phyloP scores from a whole-genome alignment of 2,329 filamentous ascomycete genomes.

The Scleromitrula shiraiana region DNA sequence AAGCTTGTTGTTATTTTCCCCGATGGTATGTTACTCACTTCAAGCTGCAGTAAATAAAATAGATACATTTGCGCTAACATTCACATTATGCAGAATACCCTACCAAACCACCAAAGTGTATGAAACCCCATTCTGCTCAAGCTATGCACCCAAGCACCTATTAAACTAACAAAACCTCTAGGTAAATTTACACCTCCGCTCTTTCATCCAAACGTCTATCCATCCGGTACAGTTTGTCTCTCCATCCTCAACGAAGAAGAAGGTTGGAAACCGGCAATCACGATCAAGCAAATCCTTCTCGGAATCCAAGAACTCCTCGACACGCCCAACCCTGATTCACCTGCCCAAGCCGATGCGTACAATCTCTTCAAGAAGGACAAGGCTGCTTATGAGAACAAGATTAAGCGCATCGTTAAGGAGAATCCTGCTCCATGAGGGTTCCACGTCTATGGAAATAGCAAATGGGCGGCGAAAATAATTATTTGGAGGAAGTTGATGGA shows the following conservation, averaged over 20 bases:
- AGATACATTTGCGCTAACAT: conserved; percentile 17
- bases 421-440: conserved; percentile 63
- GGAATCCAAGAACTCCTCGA: conserved; percentile 94
- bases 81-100: conserved; percentile 72
- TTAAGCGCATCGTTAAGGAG: conserved; percentile 79
- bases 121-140: conserved; percentile 30
- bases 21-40: conserved; percentile 58
- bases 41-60: neutral
- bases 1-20: conserved; percentile 91
- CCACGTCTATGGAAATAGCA: neutral
- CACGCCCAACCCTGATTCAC: conserved; percentile 94
- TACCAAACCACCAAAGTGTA: conserved; percentile 98
- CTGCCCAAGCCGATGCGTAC: conserved; percentile 94
- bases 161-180: conserved; percentile 31
- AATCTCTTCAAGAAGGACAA: conserved; percentile 92
- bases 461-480: neutral
- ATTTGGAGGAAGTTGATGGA: neutral
- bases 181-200: conserved; percentile 95
- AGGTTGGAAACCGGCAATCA: conserved; percentile 97
- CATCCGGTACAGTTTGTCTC: conserved; percentile 92
- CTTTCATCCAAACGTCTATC: conserved; percentile 98
- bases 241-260: conserved; percentile 98
- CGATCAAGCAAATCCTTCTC: conserved; percentile 92
- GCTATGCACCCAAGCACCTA: conserved; percentile 16
- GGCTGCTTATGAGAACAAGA: conserved; percentile 77